Percentiles rank a stretch among this genome's conserved stretches.
phyloP scores from a whole-genome alignment of 139 green algal species.

The Volvox africanus region DNA sequence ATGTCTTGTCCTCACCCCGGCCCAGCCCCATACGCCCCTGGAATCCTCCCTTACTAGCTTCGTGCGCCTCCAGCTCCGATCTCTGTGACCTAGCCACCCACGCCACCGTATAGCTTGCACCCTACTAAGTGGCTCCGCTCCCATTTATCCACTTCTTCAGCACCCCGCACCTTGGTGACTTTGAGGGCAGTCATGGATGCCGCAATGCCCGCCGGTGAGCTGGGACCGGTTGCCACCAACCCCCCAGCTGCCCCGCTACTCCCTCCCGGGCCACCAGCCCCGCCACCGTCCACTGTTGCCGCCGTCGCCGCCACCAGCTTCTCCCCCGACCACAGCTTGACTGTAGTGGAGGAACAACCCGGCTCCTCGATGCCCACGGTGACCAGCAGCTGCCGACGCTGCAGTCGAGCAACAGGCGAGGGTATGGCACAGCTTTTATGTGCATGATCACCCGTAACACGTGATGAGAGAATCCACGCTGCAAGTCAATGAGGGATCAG shows the following conservation, averaged over 20 bases:
- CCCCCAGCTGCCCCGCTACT: background rate
- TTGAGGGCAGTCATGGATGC: background rate
- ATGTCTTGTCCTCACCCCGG: no score
- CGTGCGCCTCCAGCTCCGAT: no score
- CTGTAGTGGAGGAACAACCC: slow-evolving; percentile 61
- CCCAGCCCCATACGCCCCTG: no score
- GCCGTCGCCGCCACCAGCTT: slow-evolving; percentile 19
- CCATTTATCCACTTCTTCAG: background rate
- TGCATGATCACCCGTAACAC: no score
- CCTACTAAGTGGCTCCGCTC: no score
- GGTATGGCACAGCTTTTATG: no score
- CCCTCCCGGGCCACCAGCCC: slow-evolving; percentile 8
- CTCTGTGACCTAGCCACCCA: no score
- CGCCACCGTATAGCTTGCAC: no score
- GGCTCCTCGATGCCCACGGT: slow-evolving; percentile 71
- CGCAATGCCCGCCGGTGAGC: background rate
- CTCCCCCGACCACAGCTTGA: slow-evolving; percentile 72
- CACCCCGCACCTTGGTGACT: slow-evolving; percentile 22
- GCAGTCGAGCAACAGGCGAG: background rate
- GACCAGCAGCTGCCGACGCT: slow-evolving; percentile 58
- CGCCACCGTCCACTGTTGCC: background rate
- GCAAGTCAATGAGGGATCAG: no score
- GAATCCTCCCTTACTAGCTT: no score
- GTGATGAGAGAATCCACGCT: no score
- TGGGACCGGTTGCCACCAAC: background rate